A percentile compares a stretch with the other conserved stretches of the same genome.
phyloP scores from a whole-genome alignment of 116 monocot species.

The Papilionanthe hybrid region DNA sequence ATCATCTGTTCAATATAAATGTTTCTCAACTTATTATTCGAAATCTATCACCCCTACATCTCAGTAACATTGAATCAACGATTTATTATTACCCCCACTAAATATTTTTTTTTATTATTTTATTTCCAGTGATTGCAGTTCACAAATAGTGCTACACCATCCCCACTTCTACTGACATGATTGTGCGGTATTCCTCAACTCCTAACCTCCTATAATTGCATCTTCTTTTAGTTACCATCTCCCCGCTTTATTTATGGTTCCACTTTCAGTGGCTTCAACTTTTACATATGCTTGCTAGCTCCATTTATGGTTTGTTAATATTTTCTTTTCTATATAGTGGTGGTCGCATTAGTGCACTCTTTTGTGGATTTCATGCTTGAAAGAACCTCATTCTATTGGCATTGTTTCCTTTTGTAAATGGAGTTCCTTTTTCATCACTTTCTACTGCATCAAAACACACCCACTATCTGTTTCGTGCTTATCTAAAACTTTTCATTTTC shows the following conservation, averaged over 20 bases:
- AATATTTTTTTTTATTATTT: no score
- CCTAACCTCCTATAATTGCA: not conserved
- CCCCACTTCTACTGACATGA: no score
- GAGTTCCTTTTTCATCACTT: not conserved
- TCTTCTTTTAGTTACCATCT: not conserved
- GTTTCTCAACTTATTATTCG: no score
- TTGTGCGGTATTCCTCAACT: not conserved
- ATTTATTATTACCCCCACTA: no score
- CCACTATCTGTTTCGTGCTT: constrained; percentile 18
- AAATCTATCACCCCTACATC: no score
- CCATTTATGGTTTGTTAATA: not conserved
- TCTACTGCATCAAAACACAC: constrained; percentile 7
- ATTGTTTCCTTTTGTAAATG: not conserved
- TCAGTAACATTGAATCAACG: no score
- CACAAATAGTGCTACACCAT: no score
- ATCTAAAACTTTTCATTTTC: constrained; percentile 13
- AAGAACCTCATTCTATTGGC: not conserved
- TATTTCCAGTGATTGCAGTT: no score
- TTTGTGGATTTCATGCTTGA: not conserved
- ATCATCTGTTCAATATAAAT: no score
- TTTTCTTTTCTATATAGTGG: constrained; percentile 8
- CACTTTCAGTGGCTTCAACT: not conserved
- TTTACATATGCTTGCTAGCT: not conserved
- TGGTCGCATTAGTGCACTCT: not conserved
- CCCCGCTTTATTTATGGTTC: not conserved